A percentile compares a stretch with the other conserved stretches of the same genome.
Conservation (phyloP, 345 rosid species). For the Citrus cavaleriei region DNA sequence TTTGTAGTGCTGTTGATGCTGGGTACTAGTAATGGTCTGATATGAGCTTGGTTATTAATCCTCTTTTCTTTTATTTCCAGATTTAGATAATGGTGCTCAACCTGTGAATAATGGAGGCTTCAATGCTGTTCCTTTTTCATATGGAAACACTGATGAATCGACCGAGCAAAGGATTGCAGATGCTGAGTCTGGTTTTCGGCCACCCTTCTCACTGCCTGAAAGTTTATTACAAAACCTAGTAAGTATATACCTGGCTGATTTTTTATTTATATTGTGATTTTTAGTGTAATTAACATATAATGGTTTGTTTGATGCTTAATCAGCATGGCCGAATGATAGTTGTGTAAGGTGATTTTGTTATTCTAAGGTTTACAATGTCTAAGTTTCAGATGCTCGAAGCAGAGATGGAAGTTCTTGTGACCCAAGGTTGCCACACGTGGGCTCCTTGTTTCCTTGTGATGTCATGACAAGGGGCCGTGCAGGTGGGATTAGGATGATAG, state of each 20-base stretch:
- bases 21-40: neutral
- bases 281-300: constrained; percentile 19
- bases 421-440: constrained; percentile 61
- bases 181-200: constrained; percentile 54
- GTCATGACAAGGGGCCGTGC: constrained; percentile 87
- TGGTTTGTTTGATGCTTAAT: constrained; percentile 43
- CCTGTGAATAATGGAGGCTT: constrained; percentile 34
- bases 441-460: constrained; percentile 94
- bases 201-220: constrained; percentile 76
- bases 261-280: constrained; percentile 8
- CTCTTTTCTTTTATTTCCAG: constrained; percentile 29
- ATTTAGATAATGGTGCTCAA: constrained; percentile 40
- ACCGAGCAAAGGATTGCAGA: constrained; percentile 36
- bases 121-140: constrained; percentile 66
- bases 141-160: constrained; percentile 54
- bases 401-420: constrained; percentile 64
- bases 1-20: neutral
- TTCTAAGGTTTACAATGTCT: constrained; percentile 99
- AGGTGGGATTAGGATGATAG: constrained; percentile 97
- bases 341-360: constrained; percentile 74
- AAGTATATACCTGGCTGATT: constrained; percentile 31
- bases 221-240: constrained; percentile 70
- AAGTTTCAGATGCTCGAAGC: constrained; percentile 99
- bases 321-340: constrained; percentile 52
- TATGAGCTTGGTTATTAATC: constrained; percentile 11